These are phyloP conservation scores for Diplodia seriata DNA, from an alignment of 2,329 filamentous ascomycete genomes.

Conservation along the genomic window DNA sequence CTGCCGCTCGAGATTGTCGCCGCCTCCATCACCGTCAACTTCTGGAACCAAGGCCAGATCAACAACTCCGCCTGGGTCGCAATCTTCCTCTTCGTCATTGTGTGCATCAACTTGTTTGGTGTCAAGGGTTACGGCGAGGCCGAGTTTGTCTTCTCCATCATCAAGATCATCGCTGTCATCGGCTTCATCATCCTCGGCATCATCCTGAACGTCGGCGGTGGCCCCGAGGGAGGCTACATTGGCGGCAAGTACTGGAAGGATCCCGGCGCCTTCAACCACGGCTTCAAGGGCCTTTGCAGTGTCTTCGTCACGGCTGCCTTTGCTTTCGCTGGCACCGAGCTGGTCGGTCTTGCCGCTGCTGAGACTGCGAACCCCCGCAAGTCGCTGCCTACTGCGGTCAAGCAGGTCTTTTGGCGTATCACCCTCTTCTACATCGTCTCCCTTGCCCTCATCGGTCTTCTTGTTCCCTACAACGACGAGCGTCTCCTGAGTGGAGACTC, in stretches of 20 bases:
- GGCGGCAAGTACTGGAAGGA: slow-evolving; percentile 77
- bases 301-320: slow-evolving; percentile 81
- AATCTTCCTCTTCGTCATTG: slow-evolving; percentile 79
- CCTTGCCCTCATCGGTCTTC: slow-evolving; percentile 78
- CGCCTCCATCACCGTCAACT: slow-evolving; percentile 81
- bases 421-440: slow-evolving; percentile 84
- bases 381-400: slow-evolving; percentile 85
- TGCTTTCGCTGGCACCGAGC: slow-evolving; percentile 76
- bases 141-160: slow-evolving; percentile 85
- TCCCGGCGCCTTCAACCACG: slow-evolving; percentile 84
- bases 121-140: slow-evolving; percentile 89
- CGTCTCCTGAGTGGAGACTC: slow-evolving; percentile 66
- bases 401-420: slow-evolving; percentile 97
- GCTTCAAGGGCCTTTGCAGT: slow-evolving; percentile 80
- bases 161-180: slow-evolving; percentile 86
- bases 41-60: slow-evolving; percentile 66
- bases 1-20: slow-evolving; percentile 87
- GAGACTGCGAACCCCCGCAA: slow-evolving; percentile 80
- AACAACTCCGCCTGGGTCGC: slow-evolving; percentile 71
- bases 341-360: slow-evolving; percentile 76
- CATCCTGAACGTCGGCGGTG: slow-evolving; percentile 81
- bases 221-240: slow-evolving; percentile 70
- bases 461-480: slow-evolving; percentile 75
- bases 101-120: slow-evolving; percentile 85
- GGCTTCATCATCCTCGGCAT: slow-evolving; percentile 90